phyloP scores from a whole-genome alignment of 768 basidiomycete species.

The Lactarius hatsudake region DNA sequence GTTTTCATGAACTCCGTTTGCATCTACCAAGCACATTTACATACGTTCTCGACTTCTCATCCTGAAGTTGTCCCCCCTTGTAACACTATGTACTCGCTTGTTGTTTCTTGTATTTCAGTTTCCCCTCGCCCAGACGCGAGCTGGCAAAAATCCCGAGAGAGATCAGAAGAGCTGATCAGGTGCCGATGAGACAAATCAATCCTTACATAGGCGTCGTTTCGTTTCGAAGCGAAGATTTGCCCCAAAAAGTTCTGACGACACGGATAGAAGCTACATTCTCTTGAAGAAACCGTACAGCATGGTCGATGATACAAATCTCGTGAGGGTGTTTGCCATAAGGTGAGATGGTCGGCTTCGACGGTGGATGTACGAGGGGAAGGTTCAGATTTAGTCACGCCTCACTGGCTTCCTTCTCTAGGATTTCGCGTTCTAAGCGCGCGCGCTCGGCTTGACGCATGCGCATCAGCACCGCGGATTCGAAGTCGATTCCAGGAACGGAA shows the following conservation, averaged over 20 bases:
- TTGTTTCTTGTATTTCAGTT: slow-evolving; percentile 17
- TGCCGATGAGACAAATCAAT: neutral
- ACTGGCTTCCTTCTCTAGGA: slow-evolving; percentile 62
- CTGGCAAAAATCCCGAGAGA: neutral
- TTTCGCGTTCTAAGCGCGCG: slow-evolving; percentile 72
- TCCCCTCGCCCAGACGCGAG: neutral
- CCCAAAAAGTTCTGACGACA: neutral
- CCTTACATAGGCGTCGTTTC: neutral
- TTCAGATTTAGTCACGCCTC: slow-evolving; percentile 30
- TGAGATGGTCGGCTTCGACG: neutral
- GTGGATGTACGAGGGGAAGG: neutral
- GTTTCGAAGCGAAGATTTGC: neutral
- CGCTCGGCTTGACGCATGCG: slow-evolving; percentile 80
- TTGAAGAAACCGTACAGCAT: neutral
- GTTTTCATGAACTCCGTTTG: slow-evolving; percentile 2
- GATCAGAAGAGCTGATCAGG: neutral
- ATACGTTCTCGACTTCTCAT: slow-evolving; percentile 3
- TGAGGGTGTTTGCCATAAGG: neutral
- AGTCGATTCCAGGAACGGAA: slow-evolving; percentile 53
- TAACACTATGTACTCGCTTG: slow-evolving; percentile 19
- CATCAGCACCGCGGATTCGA: slow-evolving; percentile 76
- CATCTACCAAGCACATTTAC: slow-evolving; percentile 22
- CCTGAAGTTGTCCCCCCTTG: slow-evolving; percentile 8
- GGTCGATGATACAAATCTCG: neutral
- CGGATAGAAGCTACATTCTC: neutral